Percentiles rank a stretch among this genome's conserved stretches.
Conservation (phyloP, 1,139 yeast genomes). For the Debaryomyces subglobosus region DNA sequence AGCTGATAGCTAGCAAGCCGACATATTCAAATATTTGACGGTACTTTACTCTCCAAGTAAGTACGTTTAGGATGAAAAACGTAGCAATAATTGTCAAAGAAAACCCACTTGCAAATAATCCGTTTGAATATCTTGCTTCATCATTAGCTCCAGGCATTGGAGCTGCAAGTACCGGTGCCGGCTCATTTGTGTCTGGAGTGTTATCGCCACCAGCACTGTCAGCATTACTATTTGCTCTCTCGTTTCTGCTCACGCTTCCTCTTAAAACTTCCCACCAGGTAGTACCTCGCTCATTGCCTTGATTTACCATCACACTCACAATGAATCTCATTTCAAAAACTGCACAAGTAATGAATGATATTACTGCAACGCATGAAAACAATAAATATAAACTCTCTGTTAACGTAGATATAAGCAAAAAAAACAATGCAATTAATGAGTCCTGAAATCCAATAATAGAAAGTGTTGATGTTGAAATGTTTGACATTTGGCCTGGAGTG, state of each 20-base stretch:
- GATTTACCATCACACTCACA: conserved; percentile 70
- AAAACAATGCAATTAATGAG: conserved; percentile 65
- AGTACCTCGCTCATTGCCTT: conserved; percentile 70
- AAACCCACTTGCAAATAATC: conserved; percentile 64
- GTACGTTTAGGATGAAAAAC: conserved; percentile 58
- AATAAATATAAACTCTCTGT: conserved; percentile 63
- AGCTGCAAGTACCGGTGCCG: conserved; percentile 18
- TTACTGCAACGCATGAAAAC: conserved; percentile 68
- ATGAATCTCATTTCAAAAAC: conserved; percentile 79
- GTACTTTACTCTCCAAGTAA: conserved; percentile 63
- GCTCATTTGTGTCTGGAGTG: conserved; percentile 8
- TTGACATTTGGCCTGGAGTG: conserved; percentile 75
- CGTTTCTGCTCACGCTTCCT: conserved; percentile 29
- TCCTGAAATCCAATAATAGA: conserved; percentile 76
- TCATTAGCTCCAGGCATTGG: conserved; percentile 30
- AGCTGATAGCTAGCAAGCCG: conserved; percentile 55
- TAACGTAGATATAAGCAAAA: conserved; percentile 61
- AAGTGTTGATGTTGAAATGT: conserved; percentile 37
- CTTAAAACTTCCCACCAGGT: conserved; percentile 68
- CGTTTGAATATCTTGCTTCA: conserved; percentile 61
- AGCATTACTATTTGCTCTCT: conserved; percentile 11
- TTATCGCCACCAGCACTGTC: conserved; percentile 12
- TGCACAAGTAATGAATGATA: conserved; percentile 70
- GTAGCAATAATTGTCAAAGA: conserved; percentile 60
- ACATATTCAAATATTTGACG: conserved; percentile 62